These are phyloP conservation scores for Annona squamosa DNA, from an alignment of 164 flowering plant species.

Conservation along the genomic window DNA sequence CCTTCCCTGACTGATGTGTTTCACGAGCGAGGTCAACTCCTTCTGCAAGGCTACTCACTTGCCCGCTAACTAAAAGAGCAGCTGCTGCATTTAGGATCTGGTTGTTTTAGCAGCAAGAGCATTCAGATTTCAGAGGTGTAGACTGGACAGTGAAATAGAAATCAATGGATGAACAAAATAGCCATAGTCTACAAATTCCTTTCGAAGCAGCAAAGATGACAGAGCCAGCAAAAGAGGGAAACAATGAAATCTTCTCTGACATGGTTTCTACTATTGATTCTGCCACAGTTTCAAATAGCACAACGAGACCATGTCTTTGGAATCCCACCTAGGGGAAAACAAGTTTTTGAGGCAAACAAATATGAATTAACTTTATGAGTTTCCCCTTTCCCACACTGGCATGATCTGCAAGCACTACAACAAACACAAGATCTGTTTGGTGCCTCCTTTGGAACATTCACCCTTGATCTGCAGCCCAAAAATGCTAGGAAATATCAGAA, in stretches of 20 bases:
- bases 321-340: too few species aligned
- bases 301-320: too few species aligned
- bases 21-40: constrained; percentile 73
- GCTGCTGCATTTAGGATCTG: constrained; percentile 90
- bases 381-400: too few species aligned
- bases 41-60: constrained; percentile 43
- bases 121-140: neutral
- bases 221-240: neutral
- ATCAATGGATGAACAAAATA: neutral
- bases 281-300: too few species aligned
- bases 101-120: neutral
- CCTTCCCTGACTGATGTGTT: constrained; percentile 68
- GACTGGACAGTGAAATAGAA: neutral
- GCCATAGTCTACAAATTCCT: neutral
- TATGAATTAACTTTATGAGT: too few species aligned
- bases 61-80: constrained; percentile 62
- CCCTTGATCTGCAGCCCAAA: too few species aligned
- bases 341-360: too few species aligned
- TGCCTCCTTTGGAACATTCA: too few species aligned
- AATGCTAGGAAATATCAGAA: too few species aligned
- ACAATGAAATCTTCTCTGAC: neutral
- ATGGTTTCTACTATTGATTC: neutral
- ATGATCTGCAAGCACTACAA: too few species aligned
- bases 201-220: neutral
- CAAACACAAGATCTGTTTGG: too few species aligned